Evolutionary conservation across 805 yeast genomes (phyloP), one percentile per base, ranked within the genome.

Genomic region (Deakozyma indianensis): DNA sequence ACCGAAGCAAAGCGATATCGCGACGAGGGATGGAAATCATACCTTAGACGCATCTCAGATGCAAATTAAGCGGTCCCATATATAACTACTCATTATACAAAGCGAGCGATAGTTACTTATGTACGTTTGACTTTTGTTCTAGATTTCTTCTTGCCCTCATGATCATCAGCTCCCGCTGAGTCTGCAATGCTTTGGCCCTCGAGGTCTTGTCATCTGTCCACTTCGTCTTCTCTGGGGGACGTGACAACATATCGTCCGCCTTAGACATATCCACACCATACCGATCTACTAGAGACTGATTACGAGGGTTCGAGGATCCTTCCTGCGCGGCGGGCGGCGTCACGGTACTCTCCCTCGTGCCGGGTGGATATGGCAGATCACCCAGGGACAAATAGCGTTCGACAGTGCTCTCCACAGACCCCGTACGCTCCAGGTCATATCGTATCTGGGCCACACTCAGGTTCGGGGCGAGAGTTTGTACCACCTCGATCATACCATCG

Each of bases 1-100:
- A 82, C 68, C 14, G 96, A 92, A 65, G 94, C 95, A 40, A 74
- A 78, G 57, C 75, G 99, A 57, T 92, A 92, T 64, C 77, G 82
- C 64, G 73, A 74, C 47, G 97, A 97, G 15, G 97, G 97, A 3
- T 92, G 99, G 99, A 72, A 74, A 23, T 95, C 97, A 3, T 92
- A 90, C 59, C 58, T 72, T 55, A 68, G 69, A 43, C 69, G 70
- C 22, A 22, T 52, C 22, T 20, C 4, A 20, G 7, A 22, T 23
- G 4, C 11, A 52, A 25, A 25, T 25, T 25, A 25, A n/a, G n/a
- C n/a, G 24, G 28, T 7, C 14, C 28, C 7, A 14, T 14, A 25
- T 7, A 25, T 25, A 25, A 14, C 28, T 7, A 25, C 28, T 14
- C 28, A 25, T 14, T 7, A 25, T 9, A 14, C 7, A 25, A 25